These are phyloP conservation scores for Fagopyrum esculentum DNA, from an alignment of 148 eudicot species.

Conservation along the genomic window DNA sequence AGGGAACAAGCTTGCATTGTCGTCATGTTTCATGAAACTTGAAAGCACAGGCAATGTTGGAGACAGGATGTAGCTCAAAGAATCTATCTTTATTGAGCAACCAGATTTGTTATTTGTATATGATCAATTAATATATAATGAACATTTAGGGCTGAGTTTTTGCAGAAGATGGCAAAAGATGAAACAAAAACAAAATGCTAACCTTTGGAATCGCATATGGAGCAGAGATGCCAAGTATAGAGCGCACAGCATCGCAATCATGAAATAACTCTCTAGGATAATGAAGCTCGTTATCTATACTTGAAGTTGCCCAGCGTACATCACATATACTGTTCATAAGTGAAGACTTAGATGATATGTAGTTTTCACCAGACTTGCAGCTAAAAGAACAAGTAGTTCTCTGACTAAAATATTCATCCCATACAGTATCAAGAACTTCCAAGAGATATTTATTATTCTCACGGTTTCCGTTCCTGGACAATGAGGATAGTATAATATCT, in stretches of 20 bases:
- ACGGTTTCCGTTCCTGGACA: conserved; percentile 38
- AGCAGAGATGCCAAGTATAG: conserved; percentile 64
- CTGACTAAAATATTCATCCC: conserved; percentile 68
- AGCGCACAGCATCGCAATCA: conserved; percentile 68
- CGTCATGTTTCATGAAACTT: background rate
- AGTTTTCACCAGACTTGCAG: conserved; percentile 27
- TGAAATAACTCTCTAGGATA: conserved; percentile 65
- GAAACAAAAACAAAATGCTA: conserved; percentile 18
- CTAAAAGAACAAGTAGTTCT: conserved; percentile 45
- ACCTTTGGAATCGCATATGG: conserved; percentile 92
- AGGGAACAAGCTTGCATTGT: background rate
- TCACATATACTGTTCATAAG: conserved; percentile 42
- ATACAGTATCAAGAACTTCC: conserved; percentile 67
- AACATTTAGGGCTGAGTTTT: background rate
- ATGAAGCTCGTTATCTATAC: conserved; percentile 50
- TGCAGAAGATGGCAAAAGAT: background rate
- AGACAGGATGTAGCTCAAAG: background rate
- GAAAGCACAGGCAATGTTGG: background rate
- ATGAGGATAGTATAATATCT: conserved; percentile 38
- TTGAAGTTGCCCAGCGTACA: conserved; percentile 57
- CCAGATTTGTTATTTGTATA: background rate
- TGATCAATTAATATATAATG: background rate
- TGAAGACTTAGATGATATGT: conserved; percentile 49
- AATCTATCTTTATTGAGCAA: background rate
- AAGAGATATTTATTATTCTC: conserved; percentile 49